Percentiles rank a stretch among this genome's conserved stretches.
phyloP scores from a whole-genome alignment of 495 filamentous ascomycete genomes.

The Lentithecium fluviatile region DNA sequence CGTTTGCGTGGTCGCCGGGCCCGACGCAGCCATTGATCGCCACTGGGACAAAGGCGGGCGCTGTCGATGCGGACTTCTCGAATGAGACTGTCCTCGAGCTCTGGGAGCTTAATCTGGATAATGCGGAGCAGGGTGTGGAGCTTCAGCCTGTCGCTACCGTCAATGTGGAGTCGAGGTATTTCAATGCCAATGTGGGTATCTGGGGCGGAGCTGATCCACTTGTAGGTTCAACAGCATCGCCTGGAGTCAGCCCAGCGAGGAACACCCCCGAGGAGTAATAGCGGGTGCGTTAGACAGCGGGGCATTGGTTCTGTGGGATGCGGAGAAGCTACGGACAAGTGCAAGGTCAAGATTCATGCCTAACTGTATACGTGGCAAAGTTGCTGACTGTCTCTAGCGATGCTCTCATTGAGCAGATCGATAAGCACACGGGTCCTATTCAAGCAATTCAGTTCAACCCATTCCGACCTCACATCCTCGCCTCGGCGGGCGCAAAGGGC shows the following conservation, averaged over 20 bases:
- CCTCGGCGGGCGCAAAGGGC: slow-evolving; percentile 89
- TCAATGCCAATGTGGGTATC: not conserved
- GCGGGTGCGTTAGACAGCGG: slow-evolving; percentile 96
- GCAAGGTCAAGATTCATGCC: slow-evolving; percentile 47
- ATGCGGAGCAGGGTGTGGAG: slow-evolving; percentile 70
- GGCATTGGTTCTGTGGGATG: slow-evolving; percentile 93
- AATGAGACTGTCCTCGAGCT: slow-evolving; percentile 95
- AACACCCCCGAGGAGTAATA: slow-evolving; percentile 78
- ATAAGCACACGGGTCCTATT: slow-evolving; percentile 88
- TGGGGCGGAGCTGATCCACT: not conserved
- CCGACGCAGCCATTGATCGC: slow-evolving; percentile 74
- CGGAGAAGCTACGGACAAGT: slow-evolving; percentile 73
- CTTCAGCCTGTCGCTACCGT: slow-evolving; percentile 81
- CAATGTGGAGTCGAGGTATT: slow-evolving; percentile 84
- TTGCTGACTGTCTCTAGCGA: slow-evolving; percentile 52
- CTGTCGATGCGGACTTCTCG: slow-evolving; percentile 95
- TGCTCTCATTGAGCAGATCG: slow-evolving; percentile 79
- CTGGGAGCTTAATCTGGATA: slow-evolving; percentile 86
- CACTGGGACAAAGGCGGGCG: slow-evolving; percentile 92
- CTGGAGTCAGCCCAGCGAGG: slow-evolving; percentile 78
- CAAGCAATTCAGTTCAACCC: slow-evolving; percentile 98
- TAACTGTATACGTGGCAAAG: not conserved
- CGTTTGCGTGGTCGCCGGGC: slow-evolving; percentile 93
- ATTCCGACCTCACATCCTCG: slow-evolving; percentile 84
- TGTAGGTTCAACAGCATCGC: slow-evolving; percentile 93